phyloP scores from a whole-genome alignment of 1,284 basidiomycete genomes.

The Irpex sp. region DNA sequence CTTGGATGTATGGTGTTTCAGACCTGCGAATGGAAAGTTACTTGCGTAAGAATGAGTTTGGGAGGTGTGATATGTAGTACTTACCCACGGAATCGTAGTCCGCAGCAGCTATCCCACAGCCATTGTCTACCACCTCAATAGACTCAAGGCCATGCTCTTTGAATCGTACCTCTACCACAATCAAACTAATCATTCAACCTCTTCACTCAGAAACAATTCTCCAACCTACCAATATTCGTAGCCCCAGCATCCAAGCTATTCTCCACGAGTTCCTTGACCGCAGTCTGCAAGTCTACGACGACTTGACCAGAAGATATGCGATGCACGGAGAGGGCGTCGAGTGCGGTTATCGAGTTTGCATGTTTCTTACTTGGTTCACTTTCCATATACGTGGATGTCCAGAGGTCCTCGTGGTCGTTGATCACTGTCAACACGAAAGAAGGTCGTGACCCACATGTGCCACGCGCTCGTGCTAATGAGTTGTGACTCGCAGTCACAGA shows the following conservation, averaged over 20 bases:
- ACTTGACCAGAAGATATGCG: conserved; percentile 93
- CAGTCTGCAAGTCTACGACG: conserved; percentile 88
- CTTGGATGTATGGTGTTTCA: conserved; percentile 96
- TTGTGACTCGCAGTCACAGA: too few species aligned
- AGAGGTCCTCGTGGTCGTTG: background rate
- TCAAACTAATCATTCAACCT: background rate
- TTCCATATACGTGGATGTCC: background rate
- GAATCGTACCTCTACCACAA: conserved; percentile 81
- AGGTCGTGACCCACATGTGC: too few species aligned
- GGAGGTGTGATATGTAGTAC: conserved; percentile 19
- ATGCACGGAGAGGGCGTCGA: conserved; percentile 78
- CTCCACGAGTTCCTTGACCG: conserved; percentile 95
- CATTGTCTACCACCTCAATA: conserved; percentile 93
- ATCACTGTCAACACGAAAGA: too few species aligned
- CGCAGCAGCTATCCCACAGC: conserved; percentile 74
- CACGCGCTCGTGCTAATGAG: too few species aligned
- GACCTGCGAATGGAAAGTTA: conserved; percentile 39
- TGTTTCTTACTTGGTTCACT: background rate
- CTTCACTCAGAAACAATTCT: conserved; percentile 1
- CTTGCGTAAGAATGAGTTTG: background rate
- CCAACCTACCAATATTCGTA: conserved; percentile 73
- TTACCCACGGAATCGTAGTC: conserved; percentile 81
- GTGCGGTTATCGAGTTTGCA: conserved; percentile 42
- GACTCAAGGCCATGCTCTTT: conserved; percentile 85
- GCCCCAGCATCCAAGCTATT: conserved; percentile 95